Evolutionary conservation across 192 early-diverging fungal species (phyloP).

Genomic region (Coemansia sp.): DNA sequence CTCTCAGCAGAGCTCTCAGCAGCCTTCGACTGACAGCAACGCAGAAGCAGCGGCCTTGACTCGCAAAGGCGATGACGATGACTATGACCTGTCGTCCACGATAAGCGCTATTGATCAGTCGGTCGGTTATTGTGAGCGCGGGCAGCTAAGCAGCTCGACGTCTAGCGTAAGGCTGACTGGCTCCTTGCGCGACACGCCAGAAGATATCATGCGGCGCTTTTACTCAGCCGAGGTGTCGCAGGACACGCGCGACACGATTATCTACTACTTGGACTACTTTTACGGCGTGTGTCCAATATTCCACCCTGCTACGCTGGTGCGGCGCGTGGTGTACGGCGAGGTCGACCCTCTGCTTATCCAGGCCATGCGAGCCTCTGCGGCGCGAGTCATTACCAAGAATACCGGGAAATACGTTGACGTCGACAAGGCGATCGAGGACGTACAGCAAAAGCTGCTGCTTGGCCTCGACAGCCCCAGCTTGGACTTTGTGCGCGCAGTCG

Average conservation of each 20-base stretch:
- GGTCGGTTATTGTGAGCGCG: neutral
- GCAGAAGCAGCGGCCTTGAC: no score
- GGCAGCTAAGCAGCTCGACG: neutral
- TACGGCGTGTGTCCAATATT: constrained; percentile 49
- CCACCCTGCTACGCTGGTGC: constrained; percentile 40
- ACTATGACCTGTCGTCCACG: neutral
- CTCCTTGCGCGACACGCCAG: neutral
- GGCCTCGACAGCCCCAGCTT: constrained; percentile 22
- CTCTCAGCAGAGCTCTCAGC: neutral
- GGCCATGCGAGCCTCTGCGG: constrained; percentile 37
- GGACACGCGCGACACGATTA: constrained; percentile 34
- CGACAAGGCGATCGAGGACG: constrained; percentile 22
- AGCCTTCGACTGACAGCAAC: constrained; percentile 4
- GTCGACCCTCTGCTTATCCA: constrained; percentile 40
- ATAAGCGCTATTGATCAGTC: neutral
- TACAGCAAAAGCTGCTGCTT: constrained; percentile 23
- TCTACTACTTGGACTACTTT: constrained; percentile 50
- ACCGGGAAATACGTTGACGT: constrained; percentile 37
- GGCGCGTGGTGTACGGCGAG: constrained; percentile 36
- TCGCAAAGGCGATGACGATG: constrained; percentile 1
- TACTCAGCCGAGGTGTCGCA: constrained; percentile 41
- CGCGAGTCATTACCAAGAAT: constrained; percentile 28
- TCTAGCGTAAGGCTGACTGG: neutral
- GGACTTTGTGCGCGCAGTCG: constrained; percentile 42
- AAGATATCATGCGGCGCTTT: constrained; percentile 34